phyloP scores from a whole-genome alignment of 805 yeast species.

The Tetrapisispora nanseiensis region DNA sequence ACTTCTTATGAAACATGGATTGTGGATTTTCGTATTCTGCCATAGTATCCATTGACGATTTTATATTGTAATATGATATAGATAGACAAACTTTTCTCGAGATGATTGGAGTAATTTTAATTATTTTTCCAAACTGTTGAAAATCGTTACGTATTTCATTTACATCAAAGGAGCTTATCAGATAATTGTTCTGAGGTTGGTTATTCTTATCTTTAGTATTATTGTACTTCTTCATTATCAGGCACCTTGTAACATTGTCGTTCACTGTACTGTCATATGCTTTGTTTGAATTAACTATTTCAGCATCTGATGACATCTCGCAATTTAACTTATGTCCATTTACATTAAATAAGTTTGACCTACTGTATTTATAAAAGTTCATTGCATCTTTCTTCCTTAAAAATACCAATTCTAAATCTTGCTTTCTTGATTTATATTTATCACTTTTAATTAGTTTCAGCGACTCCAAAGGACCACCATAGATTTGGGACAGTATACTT shows the following conservation, averaged over 20 bases:
- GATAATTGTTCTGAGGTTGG: constrained; percentile 12
- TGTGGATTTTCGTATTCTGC: constrained; percentile 31
- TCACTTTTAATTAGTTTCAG: constrained; percentile 25
- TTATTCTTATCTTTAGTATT: constrained; percentile 16
- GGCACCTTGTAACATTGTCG: constrained; percentile 4
- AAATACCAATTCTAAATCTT: constrained; percentile 40
- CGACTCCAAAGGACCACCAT: constrained; percentile 63
- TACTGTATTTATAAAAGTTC: constrained; percentile 42
- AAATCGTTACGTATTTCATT: constrained; percentile 42
- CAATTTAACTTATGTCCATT: constrained; percentile 46
- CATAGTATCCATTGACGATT: constrained; percentile 53
- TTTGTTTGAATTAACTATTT: neutral
- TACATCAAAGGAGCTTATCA: constrained; percentile 39
- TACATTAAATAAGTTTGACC: constrained; percentile 44
- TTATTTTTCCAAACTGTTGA: constrained; percentile 44
- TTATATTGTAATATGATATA: constrained; percentile 48
- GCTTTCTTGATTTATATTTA: constrained; percentile 14
- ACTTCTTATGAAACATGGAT: constrained; percentile 35
- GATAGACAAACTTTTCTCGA: constrained; percentile 55
- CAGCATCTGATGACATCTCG: constrained; percentile 32
- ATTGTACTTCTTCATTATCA: constrained; percentile 4
- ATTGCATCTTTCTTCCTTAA: constrained; percentile 43
- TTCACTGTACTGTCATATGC: neutral
- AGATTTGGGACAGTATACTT: constrained; percentile 43
- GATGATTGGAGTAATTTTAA: constrained; percentile 57